A percentile compares a stretch with the other conserved stretches of the same genome.
Conservation (phyloP, 495 filamentous ascomycete species). For the Endocarpon pusillum region DNA sequence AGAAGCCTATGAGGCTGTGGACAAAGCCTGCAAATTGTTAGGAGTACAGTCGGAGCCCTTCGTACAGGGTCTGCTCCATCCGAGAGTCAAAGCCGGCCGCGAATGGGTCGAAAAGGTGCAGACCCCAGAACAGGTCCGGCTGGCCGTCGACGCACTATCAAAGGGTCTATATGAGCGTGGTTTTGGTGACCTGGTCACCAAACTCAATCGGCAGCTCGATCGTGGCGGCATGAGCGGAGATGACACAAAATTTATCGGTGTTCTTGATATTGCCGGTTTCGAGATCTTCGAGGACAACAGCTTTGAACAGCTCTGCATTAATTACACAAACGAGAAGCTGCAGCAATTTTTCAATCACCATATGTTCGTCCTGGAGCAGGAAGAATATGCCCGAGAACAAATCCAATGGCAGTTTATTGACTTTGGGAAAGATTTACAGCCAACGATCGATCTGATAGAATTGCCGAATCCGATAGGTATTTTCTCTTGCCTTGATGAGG, state of each 20-base stretch:
- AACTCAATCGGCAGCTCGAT: conserved; percentile 86
- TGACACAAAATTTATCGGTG: conserved; percentile 89
- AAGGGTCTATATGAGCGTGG: conserved; percentile 96
- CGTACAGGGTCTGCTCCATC: conserved; percentile 74
- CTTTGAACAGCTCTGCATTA: conserved; percentile 98
- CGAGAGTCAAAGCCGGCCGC: conserved; percentile 80
- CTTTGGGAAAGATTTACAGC: conserved; percentile 92
- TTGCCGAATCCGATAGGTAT: conserved; percentile 93
- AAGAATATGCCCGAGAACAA: conserved; percentile 93
- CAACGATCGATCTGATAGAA: conserved; percentile 96
- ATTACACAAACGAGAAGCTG: conserved; percentile 98
- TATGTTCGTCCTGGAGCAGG: conserved; percentile 99
- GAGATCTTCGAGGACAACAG: conserved; percentile 98
- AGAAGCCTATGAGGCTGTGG: conserved; percentile 50
- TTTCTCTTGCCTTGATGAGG: conserved; percentile 95
- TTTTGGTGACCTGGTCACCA: conserved; percentile 80
- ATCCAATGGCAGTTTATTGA: conserved; percentile 99
- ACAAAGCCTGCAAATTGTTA: conserved; percentile 66
- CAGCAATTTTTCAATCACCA: conserved; percentile 99
- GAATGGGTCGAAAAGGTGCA: conserved; percentile 98
- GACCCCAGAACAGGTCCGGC: conserved; percentile 86
- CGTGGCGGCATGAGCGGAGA: conserved; percentile 59
- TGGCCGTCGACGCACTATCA: conserved; percentile 76
- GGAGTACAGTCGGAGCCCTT: conserved; percentile 76
- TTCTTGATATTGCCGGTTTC: conserved; percentile 97